Percentiles rank a stretch among this genome's conserved stretches.
Evolutionary conservation across 2,329 filamentous ascomycete genomes (phyloP).

Genomic region (Chaetomium strumarium): DNA sequence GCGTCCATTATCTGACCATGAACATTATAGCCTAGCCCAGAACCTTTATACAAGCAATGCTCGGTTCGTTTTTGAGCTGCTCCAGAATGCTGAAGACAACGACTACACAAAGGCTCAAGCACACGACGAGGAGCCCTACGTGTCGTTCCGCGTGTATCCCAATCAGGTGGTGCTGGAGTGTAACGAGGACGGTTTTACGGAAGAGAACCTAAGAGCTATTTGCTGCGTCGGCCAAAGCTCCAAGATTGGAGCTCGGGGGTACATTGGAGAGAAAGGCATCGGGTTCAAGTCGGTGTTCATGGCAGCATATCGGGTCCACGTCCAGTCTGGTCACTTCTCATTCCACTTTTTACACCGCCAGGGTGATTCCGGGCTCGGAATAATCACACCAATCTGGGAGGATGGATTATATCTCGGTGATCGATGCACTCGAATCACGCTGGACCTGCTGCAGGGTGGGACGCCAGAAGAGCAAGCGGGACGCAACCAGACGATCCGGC

Average conservation of each 20-base stretch:
- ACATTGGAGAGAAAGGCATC: constrained; percentile 47
- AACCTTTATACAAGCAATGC: constrained; percentile 39
- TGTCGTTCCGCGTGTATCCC: constrained; percentile 33
- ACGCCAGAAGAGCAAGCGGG: constrained; percentile 15
- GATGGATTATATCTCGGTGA: not conserved
- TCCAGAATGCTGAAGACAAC: constrained; percentile 49
- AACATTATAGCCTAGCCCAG: constrained; percentile 32
- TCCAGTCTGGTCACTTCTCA: constrained; percentile 39
- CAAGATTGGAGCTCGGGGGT: constrained; percentile 36
- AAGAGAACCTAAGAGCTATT: constrained; percentile 39
- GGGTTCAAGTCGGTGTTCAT: constrained; percentile 49
- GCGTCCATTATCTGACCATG: constrained; percentile 2
- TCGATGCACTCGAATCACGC: constrained; percentile 33
- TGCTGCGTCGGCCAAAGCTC: constrained; percentile 42
- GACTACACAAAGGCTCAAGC: constrained; percentile 18
- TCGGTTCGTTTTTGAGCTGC: constrained; percentile 46
- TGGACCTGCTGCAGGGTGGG: constrained; percentile 31
- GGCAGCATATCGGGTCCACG: constrained; percentile 38
- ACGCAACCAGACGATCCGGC: constrained; percentile 20
- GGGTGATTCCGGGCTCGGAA: constrained; percentile 43
- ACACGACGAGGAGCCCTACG: constrained; percentile 25
- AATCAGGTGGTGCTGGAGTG: constrained; percentile 40
- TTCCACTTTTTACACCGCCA: constrained; percentile 38
- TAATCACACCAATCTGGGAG: constrained; percentile 43
- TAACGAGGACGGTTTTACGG: constrained; percentile 44